Percentiles rank a stretch among this genome's conserved stretches.
Evolutionary conservation across 2,329 filamentous ascomycete genomes (phyloP).

Genomic region (Plenodomus biglobosus): DNA sequence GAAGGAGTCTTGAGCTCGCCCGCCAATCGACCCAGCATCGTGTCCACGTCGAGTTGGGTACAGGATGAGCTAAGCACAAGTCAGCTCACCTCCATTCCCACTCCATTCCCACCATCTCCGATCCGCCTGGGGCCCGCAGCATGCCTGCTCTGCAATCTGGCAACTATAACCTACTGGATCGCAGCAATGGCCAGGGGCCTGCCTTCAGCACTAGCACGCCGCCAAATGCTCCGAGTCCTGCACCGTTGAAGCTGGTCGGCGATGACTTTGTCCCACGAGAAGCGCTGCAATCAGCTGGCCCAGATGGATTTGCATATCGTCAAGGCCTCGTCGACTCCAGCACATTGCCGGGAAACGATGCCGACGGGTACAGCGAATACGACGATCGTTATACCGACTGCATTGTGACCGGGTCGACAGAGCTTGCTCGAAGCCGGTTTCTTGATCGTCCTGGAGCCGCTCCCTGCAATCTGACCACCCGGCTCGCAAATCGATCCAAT

Average conservation of each 20-base stretch:
- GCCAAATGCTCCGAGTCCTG: constrained; percentile 12
- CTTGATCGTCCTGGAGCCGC: constrained; percentile 20
- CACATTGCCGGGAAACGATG: constrained; percentile 3
- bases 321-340: constrained; percentile 17
- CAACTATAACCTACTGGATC: constrained; percentile 10
- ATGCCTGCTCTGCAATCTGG: constrained; percentile 2
- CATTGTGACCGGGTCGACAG: background rate
- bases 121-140: constrained; percentile 9
- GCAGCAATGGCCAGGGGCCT: constrained; percentile 12
- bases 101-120: too few species aligned
- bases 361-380: constrained; percentile 4
- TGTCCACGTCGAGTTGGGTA: too few species aligned
- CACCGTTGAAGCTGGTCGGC: constrained; percentile 6
- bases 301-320: constrained; percentile 26
- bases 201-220: constrained; percentile 8
- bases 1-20: too few species aligned
- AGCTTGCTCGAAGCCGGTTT: constrained; percentile 12
- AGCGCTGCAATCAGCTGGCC: constrained; percentile 6
- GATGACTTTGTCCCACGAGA: constrained; percentile 3
- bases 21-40: background rate
- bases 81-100: constrained; percentile 3
- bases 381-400: constrained; percentile 16
- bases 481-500: constrained; percentile 34
- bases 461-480: constrained; percentile 29
- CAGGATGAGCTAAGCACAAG: constrained; percentile 14